phyloP scores from a whole-genome alignment of 345 rosid species.

The Gynandropsis gynandra region DNA sequence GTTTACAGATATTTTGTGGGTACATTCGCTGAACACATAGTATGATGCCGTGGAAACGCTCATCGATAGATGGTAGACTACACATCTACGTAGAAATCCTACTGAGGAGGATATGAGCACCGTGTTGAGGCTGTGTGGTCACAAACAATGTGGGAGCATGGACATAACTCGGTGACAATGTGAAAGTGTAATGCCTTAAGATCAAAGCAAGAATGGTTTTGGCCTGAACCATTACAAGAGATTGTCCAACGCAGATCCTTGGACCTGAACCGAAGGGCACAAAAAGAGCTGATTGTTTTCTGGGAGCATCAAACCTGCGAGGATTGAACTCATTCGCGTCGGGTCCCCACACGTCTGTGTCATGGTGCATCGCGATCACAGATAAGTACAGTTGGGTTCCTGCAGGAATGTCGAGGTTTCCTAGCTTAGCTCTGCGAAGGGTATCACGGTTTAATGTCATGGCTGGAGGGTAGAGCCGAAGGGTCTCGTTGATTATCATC shows the following conservation, averaged over 20 bases:
- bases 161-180: constrained; percentile 49
- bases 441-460: constrained; percentile 46
- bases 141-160: constrained; percentile 59
- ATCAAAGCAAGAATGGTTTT: constrained; percentile 54
- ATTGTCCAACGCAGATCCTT: constrained; percentile 50
- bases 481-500: constrained; percentile 62
- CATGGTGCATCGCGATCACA: constrained; percentile 45
- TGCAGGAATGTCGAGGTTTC: constrained; percentile 51
- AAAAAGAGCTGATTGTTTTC: constrained; percentile 40
- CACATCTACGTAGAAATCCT: constrained; percentile 24
- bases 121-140: constrained; percentile 57
- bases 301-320: constrained; percentile 40
- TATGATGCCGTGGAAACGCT: no score
- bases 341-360: constrained; percentile 57
- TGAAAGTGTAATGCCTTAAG: constrained; percentile 37
- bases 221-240: constrained; percentile 42
- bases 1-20: no score
- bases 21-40: no score
- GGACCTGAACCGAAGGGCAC: constrained; percentile 60
- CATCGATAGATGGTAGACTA: no score
- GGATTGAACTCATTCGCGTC: constrained; percentile 67
- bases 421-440: constrained; percentile 36
- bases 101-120: constrained; percentile 53
- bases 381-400: constrained; percentile 53
- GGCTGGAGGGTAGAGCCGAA: constrained; percentile 69